Percentiles rank a stretch among this genome's conserved stretches.
Conservation (phyloP, 768 basidiomycete species). For the Lactarius hatsudake region DNA sequence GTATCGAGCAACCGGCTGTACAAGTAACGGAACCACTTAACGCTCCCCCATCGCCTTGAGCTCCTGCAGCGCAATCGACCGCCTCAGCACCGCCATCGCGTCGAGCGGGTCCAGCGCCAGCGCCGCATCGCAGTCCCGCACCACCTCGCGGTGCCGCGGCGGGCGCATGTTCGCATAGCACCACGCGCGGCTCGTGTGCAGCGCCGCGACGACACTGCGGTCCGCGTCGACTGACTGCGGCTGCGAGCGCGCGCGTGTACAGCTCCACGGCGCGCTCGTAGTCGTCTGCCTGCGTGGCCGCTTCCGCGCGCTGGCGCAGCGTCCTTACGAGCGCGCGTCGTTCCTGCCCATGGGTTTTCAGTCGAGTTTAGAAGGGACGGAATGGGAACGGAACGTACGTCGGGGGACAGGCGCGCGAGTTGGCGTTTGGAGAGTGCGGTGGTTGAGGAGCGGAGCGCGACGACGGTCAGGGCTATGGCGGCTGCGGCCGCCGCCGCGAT, state of each 20-base stretch:
- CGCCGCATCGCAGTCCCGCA: conserved; percentile 86
- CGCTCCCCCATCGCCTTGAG: conserved; percentile 38
- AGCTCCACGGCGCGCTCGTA: conserved; percentile 57
- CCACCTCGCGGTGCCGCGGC: conserved; percentile 75
- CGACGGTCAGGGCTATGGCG: neutral
- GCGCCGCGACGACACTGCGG: conserved; percentile 45
- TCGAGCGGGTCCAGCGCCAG: conserved; percentile 79
- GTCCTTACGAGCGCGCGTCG: conserved; percentile 56
- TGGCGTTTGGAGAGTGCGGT: neutral
- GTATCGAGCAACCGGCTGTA: no score
- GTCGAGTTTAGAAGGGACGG: neutral
- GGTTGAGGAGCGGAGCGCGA: neutral
- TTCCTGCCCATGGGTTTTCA: conserved; percentile 45
- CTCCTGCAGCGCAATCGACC: conserved; percentile 68
- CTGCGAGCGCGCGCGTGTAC: conserved; percentile 72
- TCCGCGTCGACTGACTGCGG: conserved; percentile 43
- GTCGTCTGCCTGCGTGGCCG: conserved; percentile 56
- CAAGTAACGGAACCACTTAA: neutral
- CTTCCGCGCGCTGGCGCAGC: conserved; percentile 69
- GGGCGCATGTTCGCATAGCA: conserved; percentile 92
- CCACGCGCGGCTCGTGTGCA: conserved; percentile 94
- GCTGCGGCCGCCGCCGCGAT: neutral
- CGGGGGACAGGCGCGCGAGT: neutral
- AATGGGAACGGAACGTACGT: neutral
- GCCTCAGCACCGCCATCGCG: conserved; percentile 85